phyloP scores from a whole-genome alignment of 2,329 filamentous ascomycete genomes.

The Dactylonectria estremocensis region DNA sequence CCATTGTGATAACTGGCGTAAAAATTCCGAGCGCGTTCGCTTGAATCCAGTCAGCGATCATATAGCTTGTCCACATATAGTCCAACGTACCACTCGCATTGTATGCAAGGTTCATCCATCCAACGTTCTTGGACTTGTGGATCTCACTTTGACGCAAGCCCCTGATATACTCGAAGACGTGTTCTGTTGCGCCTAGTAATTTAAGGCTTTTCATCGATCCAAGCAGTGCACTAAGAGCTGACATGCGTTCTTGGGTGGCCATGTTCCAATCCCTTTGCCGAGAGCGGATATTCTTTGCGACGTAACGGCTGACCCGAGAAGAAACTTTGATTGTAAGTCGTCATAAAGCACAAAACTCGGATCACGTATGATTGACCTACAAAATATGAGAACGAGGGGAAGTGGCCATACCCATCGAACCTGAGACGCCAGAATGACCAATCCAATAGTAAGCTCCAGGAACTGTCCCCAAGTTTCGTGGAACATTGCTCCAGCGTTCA shows the following conservation, averaged over 20 bases:
- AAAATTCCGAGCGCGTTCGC: background rate
- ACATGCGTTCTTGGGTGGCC: background rate
- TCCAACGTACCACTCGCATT: background rate
- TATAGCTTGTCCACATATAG: background rate
- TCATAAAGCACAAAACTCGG: background rate
- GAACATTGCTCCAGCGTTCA: background rate
- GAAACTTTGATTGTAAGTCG: background rate
- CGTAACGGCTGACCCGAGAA: background rate
- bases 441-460: background rate
- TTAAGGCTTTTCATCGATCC: background rate
- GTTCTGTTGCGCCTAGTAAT: background rate
- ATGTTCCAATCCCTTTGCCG: background rate
- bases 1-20: background rate
- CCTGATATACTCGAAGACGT: background rate
- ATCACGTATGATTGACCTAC: background rate
- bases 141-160: background rate
- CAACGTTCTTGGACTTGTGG: background rate
- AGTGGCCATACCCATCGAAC: background rate
- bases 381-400: background rate
- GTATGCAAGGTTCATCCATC: background rate
- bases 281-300: background rate
- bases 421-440: background rate
- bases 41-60: background rate
- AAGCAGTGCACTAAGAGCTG: background rate
- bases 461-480: background rate